A percentile compares a stretch with the other conserved stretches of the same genome.
Conservation (phyloP, 441 rosid genomes). For the Pelargonium cotyledonis region DNA sequence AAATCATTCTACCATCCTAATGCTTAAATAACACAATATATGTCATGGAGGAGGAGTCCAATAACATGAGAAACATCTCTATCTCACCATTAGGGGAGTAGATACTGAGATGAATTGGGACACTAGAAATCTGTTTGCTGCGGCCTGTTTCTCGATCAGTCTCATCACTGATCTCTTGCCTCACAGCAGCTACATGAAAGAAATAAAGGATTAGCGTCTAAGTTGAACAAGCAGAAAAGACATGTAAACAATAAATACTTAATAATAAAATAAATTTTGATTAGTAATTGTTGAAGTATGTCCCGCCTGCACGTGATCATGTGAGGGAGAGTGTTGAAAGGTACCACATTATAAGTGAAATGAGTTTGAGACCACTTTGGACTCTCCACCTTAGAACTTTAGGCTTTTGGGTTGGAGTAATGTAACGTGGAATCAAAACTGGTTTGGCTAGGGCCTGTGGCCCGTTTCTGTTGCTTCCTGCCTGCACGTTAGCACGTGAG, state of each 20-base stretch:
- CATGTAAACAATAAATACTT: slow-evolving; percentile 1
- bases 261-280: background rate
- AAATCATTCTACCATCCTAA: slow-evolving; percentile 8
- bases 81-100: slow-evolving; percentile 82
- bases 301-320: background rate
- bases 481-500: too few relatives aligned
- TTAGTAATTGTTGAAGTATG: background rate
- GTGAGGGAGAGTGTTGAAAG: background rate
- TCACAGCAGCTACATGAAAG: slow-evolving; percentile 62
- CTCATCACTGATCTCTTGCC: slow-evolving; percentile 85
- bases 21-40: background rate
- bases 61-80: slow-evolving; percentile 6
- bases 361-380: background rate
- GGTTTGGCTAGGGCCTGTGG: background rate
- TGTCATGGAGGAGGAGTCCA: background rate
- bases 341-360: background rate
- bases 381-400: background rate
- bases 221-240: slow-evolving; percentile 4
- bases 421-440: background rate
- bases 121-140: slow-evolving; percentile 67
- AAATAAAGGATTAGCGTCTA: slow-evolving; percentile 14
- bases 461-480: slow-evolving; percentile 1
- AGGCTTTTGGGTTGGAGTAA: background rate
- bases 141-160: slow-evolving; percentile 94
- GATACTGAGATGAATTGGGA: slow-evolving; percentile 89